Evolutionary conservation across 805 yeast genomes (phyloP), one percentile per base, ranked within the genome.

Genomic region (Candida succiphila): DNA sequence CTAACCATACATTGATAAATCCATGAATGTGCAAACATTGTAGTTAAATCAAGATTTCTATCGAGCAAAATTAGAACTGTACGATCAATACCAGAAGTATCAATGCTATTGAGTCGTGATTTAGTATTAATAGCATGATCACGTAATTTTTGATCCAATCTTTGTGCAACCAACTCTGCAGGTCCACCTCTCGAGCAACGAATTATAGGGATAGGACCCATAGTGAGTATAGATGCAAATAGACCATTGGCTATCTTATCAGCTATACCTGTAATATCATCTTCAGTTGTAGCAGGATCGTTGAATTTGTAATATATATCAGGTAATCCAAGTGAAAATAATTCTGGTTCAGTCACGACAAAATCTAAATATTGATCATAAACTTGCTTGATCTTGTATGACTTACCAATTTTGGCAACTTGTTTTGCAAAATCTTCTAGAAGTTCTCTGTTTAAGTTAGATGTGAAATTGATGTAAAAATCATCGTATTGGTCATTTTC

Each of bases 11-110:
- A 87, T 61, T 89, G 95, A 55, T 92, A 92, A 32, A 94, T 88
- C 96, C 97, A 89, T 10, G 96, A 85, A 59, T 92, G 99, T 1
- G 89, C 74, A 56, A 92, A 78, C 96, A 92, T 89, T 13, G 95
- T 80, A 2, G 92, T 79, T 40, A 92, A 65, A 58, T 92, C 97
- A 38, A 92, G 67, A 51, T 81, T 84, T 56, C 99, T 70, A 58
- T 92, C 99, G 29, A 92, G 59, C 27, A 92, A 56, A 22, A 94
- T 68, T 45, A 92, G 63, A 10, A 89, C 96, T 3, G 81, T 73
- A 39, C 95, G 65, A 37, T 78, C 79, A 7, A 34, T 27, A 10
- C 17, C 18, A 7, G 39, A 33, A 17, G 40, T 19, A n/a, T 35
- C 25, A 9, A 38, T n/a, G 18, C n/a, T 24, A 30, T 29, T 41